Base-by-base conservation (phyloP, 1,284 basidiomycete species). In the Mycena sp. region DNA sequence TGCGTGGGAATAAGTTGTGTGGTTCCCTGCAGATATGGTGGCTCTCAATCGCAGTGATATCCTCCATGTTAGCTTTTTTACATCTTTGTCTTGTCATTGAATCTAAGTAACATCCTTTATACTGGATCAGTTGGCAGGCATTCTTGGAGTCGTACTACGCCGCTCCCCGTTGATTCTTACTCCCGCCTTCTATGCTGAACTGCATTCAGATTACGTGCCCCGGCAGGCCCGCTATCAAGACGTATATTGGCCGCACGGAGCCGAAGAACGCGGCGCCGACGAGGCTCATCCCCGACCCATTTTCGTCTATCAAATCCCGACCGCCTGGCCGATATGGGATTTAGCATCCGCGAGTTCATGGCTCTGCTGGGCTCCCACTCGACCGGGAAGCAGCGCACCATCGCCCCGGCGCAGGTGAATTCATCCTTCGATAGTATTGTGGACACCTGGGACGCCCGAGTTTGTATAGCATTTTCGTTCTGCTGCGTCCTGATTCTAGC, bases 301-400 rank as follows among this genome's bases (percentile, higher is more conserved):
- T 63, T 21, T 28, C 40, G 30, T 49, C 62, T 0, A 60, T 67
- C 25, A 5, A 37, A 43, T 17, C 54, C 59, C 0, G 65, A 49
- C 11, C 65, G 68, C 16, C 67, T 69, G 50, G 62, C 59, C 19
- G 68, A 69, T 43, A 65, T 67, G 68, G 68, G 68, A 4, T 58
- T 69, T 53, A 32, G 23, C 30, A 35, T 52, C 25, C 48, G 57
- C 2, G 65, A 69, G 23, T 50, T 64, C 3, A 69, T 69, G 48
- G 68, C 68, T 0, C 57, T 69, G 19, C 63, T 69, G 21, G 68
- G 68, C 11, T 30, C 68, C 4, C 69, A 69, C 53, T 56, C 63
- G 17, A 54, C 65, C 9, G 60, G 56, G 10, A 67, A 40, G 16
- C 69, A 67, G 52, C 58, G 64, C 23, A 65, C 69, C 53, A 65